Base-by-base conservation (phyloP, 768 basidiomycete species). In the Lactifluus piperatus region DNA sequence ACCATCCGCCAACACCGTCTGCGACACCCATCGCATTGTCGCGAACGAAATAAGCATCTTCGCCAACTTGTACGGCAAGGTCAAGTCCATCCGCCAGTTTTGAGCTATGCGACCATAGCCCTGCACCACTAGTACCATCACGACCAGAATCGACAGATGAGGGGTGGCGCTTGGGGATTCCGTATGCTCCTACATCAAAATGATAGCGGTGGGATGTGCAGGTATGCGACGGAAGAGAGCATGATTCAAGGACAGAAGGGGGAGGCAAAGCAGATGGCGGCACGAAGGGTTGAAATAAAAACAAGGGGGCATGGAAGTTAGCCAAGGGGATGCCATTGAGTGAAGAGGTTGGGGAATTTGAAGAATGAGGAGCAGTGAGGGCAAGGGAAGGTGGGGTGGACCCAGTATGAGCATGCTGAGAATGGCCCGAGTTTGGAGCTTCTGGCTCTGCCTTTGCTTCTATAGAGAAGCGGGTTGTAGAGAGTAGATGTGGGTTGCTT, bases 1-100 rank as follows among this genome's bases (percentile, higher is more conserved):
- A 79, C 94, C 93, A 97, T 0, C 94, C 94, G 0, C 94, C 94
- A 0, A 97, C 94, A 30, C 94, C 94, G 68, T 97, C 94, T 4
- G 94, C 91, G 9, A 98, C 86, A 18, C 94, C 94, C 77, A 98
- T 85, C 6, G 91, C 89, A 68, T 93, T 88, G 57, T 85, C 80
- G 5, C 81, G 75, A 6, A 91, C 73, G 62, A 91, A 91, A 68
- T 93, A 95, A 5, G 93, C 90, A 67, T 97, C 94, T 70, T 97
- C 94, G 41, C 94, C 94, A 11, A 97, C 85, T 68, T 91, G 87
- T 0, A 87, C 84, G 0, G 88, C 79, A 13, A 86, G 77, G 36
- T 70, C 69, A 45, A 76, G 72, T 5, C 70, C 71, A 26, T 74
- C 70, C 3, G 69, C 45, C 11, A 73, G 70, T 47, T 53, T 54